phyloP scores from a whole-genome alignment of 2,329 filamentous ascomycete species.

The Hypomyces rosellus region DNA sequence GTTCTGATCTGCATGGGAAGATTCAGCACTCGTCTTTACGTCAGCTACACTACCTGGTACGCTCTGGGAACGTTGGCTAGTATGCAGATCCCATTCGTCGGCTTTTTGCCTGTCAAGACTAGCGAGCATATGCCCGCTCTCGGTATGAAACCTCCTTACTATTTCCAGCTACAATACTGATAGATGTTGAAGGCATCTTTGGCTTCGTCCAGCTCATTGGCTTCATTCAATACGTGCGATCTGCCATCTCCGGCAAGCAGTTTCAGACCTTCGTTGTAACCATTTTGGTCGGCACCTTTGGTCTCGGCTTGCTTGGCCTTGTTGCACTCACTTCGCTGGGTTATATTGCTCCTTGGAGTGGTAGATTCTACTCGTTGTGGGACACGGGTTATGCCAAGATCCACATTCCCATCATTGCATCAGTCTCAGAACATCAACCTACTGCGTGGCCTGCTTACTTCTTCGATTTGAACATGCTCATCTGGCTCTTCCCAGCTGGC shows the following conservation, averaged over 20 bases:
- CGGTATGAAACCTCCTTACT: constrained; percentile 49
- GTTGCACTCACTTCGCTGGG: constrained; percentile 82
- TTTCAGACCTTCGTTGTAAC: constrained; percentile 85
- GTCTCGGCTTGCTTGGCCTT: constrained; percentile 66
- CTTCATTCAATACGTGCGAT: constrained; percentile 83
- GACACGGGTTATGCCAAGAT: constrained; percentile 99
- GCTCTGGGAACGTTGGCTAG: constrained; percentile 90
- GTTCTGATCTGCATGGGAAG: constrained; percentile 94
- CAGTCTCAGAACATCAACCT: constrained; percentile 98
- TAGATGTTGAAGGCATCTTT: constrained; percentile 66
- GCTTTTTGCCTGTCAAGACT: constrained; percentile 91
- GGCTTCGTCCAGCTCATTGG: constrained; percentile 90
- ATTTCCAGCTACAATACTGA: constrained; percentile 1
- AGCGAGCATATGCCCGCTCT: constrained; percentile 98
- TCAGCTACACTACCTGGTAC: constrained; percentile 98
- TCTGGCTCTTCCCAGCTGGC: constrained; percentile 98
- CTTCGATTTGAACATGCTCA: constrained; percentile 95
- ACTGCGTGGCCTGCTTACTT: constrained; percentile 99
- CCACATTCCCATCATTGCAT: constrained; percentile 98
- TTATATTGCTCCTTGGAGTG: constrained; percentile 94
- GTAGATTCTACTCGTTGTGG: constrained; percentile 98
- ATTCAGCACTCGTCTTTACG: constrained; percentile 89
- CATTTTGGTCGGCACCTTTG: constrained; percentile 68
- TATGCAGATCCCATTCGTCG: constrained; percentile 99
- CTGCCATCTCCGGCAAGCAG: constrained; percentile 84